Conservation (phyloP, 768 basidiomycete genomes). For the Kwoniella dendrophila region DNA sequence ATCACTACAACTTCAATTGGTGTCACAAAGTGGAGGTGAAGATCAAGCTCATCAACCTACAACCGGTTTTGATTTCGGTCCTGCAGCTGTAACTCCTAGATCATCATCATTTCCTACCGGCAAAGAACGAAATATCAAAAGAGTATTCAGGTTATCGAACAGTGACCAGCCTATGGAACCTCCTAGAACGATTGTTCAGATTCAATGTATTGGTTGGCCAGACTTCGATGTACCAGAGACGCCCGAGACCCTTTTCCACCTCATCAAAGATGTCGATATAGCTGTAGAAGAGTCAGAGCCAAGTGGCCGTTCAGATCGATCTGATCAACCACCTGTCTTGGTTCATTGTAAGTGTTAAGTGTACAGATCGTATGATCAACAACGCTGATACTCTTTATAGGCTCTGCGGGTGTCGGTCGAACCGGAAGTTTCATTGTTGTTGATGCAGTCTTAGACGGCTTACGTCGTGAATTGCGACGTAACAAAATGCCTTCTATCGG, state of each 20-base stretch:
- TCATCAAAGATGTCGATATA: slow-evolving; percentile 72
- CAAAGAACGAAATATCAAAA: slow-evolving; percentile 53
- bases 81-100: slow-evolving; percentile 35
- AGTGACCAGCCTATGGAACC: slow-evolving; percentile 64
- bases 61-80: slow-evolving; percentile 60
- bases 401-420: slow-evolving; percentile 91
- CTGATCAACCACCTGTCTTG: slow-evolving; percentile 45
- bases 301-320: slow-evolving; percentile 11
- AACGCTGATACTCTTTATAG: no score
- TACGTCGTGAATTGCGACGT: slow-evolving; percentile 44
- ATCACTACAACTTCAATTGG: slow-evolving; percentile 65
- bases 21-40: slow-evolving; percentile 61
- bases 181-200: slow-evolving; percentile 73
- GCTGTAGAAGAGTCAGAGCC: slow-evolving; percentile 36
- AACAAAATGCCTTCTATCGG: neutral
- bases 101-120: slow-evolving; percentile 15
- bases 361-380: no score
- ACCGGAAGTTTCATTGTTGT: slow-evolving; percentile 92
- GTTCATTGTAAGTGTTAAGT: slow-evolving; percentile 53
- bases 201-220: slow-evolving; percentile 94
- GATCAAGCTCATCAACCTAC: slow-evolving; percentile 47
- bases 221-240: slow-evolving; percentile 93
- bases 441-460: slow-evolving; percentile 50
- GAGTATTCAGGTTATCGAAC: slow-evolving; percentile 69
- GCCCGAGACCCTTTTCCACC: slow-evolving; percentile 70